phyloP scores from a whole-genome alignment of 139 green algal genomes.

The Cymbomonas tetramitiformis region DNA sequence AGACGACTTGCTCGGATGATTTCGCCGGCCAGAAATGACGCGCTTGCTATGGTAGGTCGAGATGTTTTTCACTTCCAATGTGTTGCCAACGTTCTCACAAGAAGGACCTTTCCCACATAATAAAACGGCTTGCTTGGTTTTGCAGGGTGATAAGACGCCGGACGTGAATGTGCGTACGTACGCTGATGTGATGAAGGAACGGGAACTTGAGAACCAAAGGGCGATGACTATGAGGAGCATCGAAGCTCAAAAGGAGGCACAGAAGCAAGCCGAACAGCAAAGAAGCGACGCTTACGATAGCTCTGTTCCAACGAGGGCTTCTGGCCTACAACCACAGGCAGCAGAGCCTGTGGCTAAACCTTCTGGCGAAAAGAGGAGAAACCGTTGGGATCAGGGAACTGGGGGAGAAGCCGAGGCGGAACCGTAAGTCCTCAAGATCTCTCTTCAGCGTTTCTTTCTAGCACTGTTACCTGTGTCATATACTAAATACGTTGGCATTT shows the following conservation, averaged over 20 bases:
- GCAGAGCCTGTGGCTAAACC: too few species aligned
- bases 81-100: background rate
- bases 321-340: background rate
- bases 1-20: background rate
- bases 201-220: background rate
- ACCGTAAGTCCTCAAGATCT: too few species aligned
- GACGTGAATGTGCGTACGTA: background rate
- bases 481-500: too few species aligned
- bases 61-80: background rate
- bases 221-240: constrained; percentile 10
- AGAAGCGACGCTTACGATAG: background rate
- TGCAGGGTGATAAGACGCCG: background rate
- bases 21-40: background rate
- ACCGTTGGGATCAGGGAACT: constrained; percentile 1
- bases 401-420: background rate
- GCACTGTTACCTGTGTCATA: too few species aligned
- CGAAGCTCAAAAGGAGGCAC: constrained; percentile 1
- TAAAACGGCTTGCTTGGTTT: background rate
- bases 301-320: background rate
- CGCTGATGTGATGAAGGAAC: constrained; percentile 2
- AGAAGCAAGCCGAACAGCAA: background rate
- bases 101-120: background rate
- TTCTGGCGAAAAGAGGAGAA: too few species aligned
- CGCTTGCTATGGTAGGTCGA: too few species aligned
- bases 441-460: too few species aligned